Conservation (phyloP, 352 stramenopile genomes). For the Pythium coloratum region DNA sequence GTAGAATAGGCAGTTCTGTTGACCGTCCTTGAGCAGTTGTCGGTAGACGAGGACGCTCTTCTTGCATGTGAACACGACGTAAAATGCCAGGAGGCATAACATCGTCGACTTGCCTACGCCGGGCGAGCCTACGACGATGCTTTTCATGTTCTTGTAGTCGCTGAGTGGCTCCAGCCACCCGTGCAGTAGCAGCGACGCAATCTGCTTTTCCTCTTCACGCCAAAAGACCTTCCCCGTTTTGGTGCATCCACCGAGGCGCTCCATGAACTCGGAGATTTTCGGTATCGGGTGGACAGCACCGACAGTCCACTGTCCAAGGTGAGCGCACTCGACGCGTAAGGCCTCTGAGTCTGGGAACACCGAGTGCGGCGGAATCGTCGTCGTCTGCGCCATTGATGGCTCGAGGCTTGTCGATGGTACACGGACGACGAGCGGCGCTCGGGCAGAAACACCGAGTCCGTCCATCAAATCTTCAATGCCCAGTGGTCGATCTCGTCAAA, state of each 20-base stretch:
- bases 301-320: not conserved
- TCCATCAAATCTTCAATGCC: too few species aligned
- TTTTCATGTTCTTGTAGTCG: constrained; percentile 1
- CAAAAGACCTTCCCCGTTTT: constrained; percentile 12
- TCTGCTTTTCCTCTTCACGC: constrained; percentile 19
- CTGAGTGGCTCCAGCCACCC: not conserved
- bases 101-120: constrained; percentile 20
- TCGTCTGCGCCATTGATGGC: too few species aligned
- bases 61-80: constrained; percentile 19
- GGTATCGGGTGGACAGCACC: constrained; percentile 1
- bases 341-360: not conserved
- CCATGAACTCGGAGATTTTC: constrained; percentile 15
- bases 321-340: not conserved
- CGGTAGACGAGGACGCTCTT: constrained; percentile 28
- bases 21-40: not conserved
- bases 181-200: constrained; percentile 4
- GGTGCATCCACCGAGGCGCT: constrained; percentile 14
- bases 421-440: too few species aligned
- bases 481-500: too few species aligned
- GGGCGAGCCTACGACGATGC: constrained; percentile 16
- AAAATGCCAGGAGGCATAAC: constrained; percentile 16
- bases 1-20: constrained; percentile 24
- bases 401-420: too few species aligned
- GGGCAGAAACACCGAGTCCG: too few species aligned
- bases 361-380: too few species aligned